Base-by-base conservation (phyloP, 768 basidiomycete genomes). In the Lactarius sanguifluus region DNA sequence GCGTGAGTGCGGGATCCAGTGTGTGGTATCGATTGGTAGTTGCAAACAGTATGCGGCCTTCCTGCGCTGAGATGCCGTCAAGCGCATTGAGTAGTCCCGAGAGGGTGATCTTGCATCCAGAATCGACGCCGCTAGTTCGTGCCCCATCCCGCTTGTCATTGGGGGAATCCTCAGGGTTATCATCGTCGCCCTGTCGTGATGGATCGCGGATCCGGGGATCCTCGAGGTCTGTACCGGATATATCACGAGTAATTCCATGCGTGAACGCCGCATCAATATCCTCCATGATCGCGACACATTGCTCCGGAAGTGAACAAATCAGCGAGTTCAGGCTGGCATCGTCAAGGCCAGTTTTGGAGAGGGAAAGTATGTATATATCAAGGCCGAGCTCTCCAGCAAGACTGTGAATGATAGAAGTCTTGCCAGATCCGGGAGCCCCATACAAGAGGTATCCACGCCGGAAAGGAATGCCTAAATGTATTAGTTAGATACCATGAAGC, bases 191-290 rank as follows among this genome's bases (percentile, higher is more conserved):
- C 71, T 70, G 16, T 69, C 59, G 67, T 71, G 72, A 47, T 70
- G 54, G 67, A 76, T 77, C 38, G 72, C 75, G 16, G 76, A 73
- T n/a, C 73, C 77, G 65, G 74, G 76, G 36, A 62, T 56, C 68
- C 69, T 66, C 63, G 25, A 59, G 50, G 3, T 66, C 69, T 8
- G 59, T 61, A 45, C 61, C 69, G 4, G 71, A 32, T 18, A 38
- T 57, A n/a, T 79, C 77, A 45, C 80, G 79, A 50, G 59, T 78
- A 59, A 82, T 69, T 25, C 77, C 76, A 54, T 78, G 79, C 38
- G 77, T 77, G 76, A 92, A 90, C 2, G 90, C 91, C 2, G 87
- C 89, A 70, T 94, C 92, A 62, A 93, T 88, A 73, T 93, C 92
- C 74, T 93, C 91, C 85, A 94, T 91, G 41, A 94, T 79, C 5